Conservation (phyloP, 352 stramenopile genomes). For the Aphanomyces stellatus region DNA sequence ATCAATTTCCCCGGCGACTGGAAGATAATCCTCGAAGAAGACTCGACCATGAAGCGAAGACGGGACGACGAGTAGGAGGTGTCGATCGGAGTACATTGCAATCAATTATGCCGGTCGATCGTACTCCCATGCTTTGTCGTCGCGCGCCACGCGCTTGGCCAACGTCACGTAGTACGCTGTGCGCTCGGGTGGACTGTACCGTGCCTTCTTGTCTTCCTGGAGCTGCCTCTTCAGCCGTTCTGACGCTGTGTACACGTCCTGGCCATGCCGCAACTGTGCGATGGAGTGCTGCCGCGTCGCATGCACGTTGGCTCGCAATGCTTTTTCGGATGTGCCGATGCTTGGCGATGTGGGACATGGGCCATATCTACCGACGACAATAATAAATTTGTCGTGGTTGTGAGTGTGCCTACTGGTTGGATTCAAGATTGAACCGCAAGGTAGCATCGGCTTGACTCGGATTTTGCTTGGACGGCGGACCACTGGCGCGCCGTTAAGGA, state of each 20-base stretch:
- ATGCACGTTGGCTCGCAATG: not conserved
- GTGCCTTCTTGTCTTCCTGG: not conserved
- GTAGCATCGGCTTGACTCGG: not conserved
- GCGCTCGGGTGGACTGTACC: not conserved
- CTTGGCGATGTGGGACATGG: not conserved
- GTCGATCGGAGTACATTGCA: not conserved
- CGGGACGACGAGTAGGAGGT: not conserved
- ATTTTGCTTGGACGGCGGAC: slow-evolving; percentile 1
- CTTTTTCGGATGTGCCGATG: not conserved
- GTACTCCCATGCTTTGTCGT: not conserved
- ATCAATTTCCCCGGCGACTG: slow-evolving; percentile 21
- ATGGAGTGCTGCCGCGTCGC: not conserved
- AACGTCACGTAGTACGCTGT: slow-evolving; percentile 5
- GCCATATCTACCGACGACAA: slow-evolving; percentile 4
- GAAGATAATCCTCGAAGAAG: slow-evolving; percentile 5
- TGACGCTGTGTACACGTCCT: not conserved
- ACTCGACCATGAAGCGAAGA: slow-evolving; percentile 4
- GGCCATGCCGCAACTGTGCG: not conserved
- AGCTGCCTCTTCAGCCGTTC: not conserved
- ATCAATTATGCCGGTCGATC: not conserved
- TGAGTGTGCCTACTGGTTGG: not conserved
- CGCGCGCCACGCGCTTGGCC: not conserved
- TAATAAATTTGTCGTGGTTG: not conserved
- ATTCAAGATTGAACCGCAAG: not conserved
- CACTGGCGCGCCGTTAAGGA: not conserved